Percentiles rank a stretch among this genome's conserved stretches.
These are phyloP conservation scores for Colletotrichum aenigma DNA, from an alignment of 2,329 filamentous ascomycete species.

Conservation along the genomic window DNA sequence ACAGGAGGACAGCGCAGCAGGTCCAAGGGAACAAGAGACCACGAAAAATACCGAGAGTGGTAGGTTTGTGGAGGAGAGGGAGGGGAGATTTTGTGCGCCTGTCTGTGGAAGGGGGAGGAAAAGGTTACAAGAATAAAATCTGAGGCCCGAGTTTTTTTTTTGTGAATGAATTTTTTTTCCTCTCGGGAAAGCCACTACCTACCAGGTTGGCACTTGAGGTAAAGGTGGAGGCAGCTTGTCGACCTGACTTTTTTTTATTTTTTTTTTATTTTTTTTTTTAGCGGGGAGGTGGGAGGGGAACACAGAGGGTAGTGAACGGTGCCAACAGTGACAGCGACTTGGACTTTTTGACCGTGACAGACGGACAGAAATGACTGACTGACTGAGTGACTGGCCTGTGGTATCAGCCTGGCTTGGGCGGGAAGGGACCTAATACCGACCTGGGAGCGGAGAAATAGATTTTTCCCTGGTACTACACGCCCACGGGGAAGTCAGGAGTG, in stretches of 20 bases:
- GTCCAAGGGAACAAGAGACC: slow-evolving; percentile 1
- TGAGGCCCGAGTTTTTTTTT: slow-evolving; percentile 22
- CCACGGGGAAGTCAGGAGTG: background rate
- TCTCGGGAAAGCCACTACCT: slow-evolving; percentile 18
- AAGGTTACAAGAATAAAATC: slow-evolving; percentile 21
- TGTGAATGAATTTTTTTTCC: slow-evolving; percentile 22
- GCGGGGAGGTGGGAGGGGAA: background rate
- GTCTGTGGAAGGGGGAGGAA: background rate
- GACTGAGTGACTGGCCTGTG: background rate
- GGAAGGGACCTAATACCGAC: background rate
- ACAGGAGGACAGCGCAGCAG: background rate
- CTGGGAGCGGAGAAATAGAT: background rate
- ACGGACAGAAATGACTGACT: background rate
- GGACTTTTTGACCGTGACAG: background rate
- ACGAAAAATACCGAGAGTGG: slow-evolving; percentile 3
- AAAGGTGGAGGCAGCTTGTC: slow-evolving; percentile 16
- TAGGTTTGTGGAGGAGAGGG: slow-evolving; percentile 9
- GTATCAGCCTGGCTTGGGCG: background rate
- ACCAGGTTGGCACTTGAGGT: slow-evolving; percentile 19
- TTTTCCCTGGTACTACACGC: background rate
- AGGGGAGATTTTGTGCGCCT: slow-evolving; percentile 2
- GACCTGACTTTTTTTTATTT: slow-evolving; percentile 3
- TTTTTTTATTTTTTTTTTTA: background rate
- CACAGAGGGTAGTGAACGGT: background rate
- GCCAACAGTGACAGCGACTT: background rate